Conservation (phyloP, 1,284 basidiomycete genomes). For the Cystobasidium slooffiae region DNA sequence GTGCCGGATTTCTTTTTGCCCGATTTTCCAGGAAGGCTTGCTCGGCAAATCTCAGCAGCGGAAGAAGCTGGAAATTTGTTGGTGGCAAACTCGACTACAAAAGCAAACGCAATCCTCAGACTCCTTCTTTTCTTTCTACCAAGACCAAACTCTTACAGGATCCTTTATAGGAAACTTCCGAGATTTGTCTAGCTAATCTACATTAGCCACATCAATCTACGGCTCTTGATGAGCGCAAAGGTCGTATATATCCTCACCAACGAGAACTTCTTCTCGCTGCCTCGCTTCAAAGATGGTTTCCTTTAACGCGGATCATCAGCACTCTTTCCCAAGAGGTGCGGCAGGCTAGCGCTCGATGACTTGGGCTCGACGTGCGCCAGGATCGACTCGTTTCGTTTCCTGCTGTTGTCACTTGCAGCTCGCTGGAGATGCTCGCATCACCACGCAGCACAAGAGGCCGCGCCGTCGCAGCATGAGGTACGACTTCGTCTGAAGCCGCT, state of each 20-base stretch:
- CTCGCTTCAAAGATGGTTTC: background rate
- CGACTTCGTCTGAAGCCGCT: constrained; percentile 40
- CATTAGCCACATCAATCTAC: constrained; percentile 43
- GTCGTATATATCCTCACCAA: constrained; percentile 37
- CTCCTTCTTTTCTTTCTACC: constrained; percentile 31
- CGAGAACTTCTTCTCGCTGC: constrained; percentile 39
- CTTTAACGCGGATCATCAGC: background rate
- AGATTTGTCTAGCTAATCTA: constrained; percentile 42
- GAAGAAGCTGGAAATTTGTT: background rate
- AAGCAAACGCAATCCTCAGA: no score
- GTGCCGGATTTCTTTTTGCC: background rate
- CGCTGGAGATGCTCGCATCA: constrained; percentile 5
- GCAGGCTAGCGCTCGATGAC: constrained; percentile 39
- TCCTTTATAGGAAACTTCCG: constrained; percentile 44
- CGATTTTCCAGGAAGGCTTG: background rate
- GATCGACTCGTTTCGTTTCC: constrained; percentile 15
- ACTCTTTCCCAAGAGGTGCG: constrained; percentile 7
- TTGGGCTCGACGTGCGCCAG: constrained; percentile 44
- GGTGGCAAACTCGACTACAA: no score
- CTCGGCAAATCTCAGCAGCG: background rate
- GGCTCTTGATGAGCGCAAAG: constrained; percentile 30
- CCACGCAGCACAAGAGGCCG: constrained; percentile 15
- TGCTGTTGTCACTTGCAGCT: constrained; percentile 21
- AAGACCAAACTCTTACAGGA: constrained; percentile 41
- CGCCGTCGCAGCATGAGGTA: constrained; percentile 41